Conservation (phyloP, 257 asterid species). For the Solanum medicagineum region DNA sequence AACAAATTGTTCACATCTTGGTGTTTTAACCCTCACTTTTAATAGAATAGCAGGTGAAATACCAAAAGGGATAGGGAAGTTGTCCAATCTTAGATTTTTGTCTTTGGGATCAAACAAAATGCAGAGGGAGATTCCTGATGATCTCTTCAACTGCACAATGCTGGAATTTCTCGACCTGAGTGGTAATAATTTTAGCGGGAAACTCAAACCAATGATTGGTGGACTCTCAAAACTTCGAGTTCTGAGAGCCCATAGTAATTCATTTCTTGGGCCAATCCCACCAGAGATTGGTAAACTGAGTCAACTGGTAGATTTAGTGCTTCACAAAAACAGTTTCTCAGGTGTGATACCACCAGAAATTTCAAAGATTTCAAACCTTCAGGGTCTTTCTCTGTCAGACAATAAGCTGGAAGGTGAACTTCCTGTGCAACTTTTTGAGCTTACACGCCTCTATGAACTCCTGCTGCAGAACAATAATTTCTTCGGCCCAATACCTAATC, state of each 20-base stretch:
- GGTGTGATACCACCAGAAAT: constrained; percentile 47
- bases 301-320: constrained; percentile 28
- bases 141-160: constrained; percentile 44
- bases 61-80: constrained; percentile 36
- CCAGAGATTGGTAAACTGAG: constrained; percentile 49
- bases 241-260: constrained; percentile 19
- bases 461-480: constrained; percentile 38
- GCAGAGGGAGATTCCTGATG: constrained; percentile 50
- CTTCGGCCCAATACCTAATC: constrained; percentile 42
- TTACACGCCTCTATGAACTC: constrained; percentile 37
- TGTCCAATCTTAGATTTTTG: constrained; percentile 35
- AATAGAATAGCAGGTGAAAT: constrained; percentile 39
- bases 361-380: constrained; percentile 44
- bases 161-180: constrained; percentile 35
- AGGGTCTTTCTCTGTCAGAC: constrained; percentile 39
- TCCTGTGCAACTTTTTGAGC: constrained; percentile 44
- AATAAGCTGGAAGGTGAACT: constrained; percentile 45
- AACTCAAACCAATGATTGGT: constrained; percentile 34
- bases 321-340: constrained; percentile 40
- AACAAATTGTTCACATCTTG: constrained; percentile 45
- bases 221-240: constrained; percentile 31
- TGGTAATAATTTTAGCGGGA: constrained; percentile 30
- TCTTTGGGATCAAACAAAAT: constrained; percentile 35
- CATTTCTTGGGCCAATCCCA: constrained; percentile 47
- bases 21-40: constrained; percentile 12